Evolutionary conservation across 164 flowering plant species (phyloP).

Genomic region (Stephania cephalantha): DNA sequence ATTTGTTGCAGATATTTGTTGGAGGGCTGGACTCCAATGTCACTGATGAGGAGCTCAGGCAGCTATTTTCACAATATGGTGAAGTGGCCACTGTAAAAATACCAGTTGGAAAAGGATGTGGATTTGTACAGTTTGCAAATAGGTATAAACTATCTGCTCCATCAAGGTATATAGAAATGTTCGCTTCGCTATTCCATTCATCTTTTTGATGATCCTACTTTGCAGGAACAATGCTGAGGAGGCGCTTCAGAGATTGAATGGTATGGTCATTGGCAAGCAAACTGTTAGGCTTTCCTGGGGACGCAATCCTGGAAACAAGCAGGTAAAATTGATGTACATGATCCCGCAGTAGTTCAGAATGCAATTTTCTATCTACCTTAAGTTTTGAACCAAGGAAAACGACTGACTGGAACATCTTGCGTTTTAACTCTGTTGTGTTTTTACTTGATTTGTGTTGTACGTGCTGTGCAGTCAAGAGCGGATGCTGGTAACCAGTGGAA

Average conservation of each 20-base stretch:
- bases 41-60: conserved; percentile 83
- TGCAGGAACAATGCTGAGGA: conserved; percentile 74
- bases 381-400: background rate
- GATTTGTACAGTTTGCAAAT: conserved; percentile 88
- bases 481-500: conserved; percentile 72
- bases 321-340: conserved; percentile 30
- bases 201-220: background rate
- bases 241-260: conserved; percentile 73
- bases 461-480: conserved; percentile 42
- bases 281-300: conserved; percentile 97
- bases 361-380: background rate
- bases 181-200: background rate
- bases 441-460: background rate
- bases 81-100: conserved; percentile 85
- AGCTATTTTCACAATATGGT: conserved; percentile 73
- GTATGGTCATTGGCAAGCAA: conserved; percentile 77
- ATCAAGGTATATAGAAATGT: background rate
- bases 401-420: background rate
- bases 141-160: conserved; percentile 34
- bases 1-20: conserved; percentile 71
- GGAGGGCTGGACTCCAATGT: conserved; percentile 89
- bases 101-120: conserved; percentile 91
- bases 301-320: conserved; percentile 91
- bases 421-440: background rate
- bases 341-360: background rate